Conservation (phyloP, 495 filamentous ascomycete species). For the Penicillium nucicola region DNA sequence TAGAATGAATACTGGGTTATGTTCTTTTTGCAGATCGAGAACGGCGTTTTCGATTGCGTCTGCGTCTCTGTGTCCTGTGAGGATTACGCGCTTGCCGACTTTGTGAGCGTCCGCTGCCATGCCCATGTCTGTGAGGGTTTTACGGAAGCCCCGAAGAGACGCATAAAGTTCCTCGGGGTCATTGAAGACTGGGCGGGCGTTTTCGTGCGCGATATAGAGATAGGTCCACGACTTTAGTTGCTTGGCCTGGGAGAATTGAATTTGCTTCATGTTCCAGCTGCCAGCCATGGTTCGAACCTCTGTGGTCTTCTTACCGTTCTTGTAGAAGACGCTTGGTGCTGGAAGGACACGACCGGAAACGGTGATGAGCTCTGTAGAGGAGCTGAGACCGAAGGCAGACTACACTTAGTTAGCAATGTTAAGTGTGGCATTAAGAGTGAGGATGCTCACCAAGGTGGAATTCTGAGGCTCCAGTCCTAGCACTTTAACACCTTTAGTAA, state of each 20-base stretch:
- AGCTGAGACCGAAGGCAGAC: slow-evolving; percentile 53
- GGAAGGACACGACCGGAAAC: slow-evolving; percentile 61
- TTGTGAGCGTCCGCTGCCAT: slow-evolving; percentile 14
- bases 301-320: slow-evolving; percentile 23
- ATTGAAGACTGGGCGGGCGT: not conserved
- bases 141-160: slow-evolving; percentile 13
- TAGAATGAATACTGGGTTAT: slow-evolving; percentile 53
- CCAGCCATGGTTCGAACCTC: slow-evolving; percentile 27
- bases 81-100: slow-evolving; percentile 10
- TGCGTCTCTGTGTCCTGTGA: slow-evolving; percentile 14
- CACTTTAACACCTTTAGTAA: slow-evolving; percentile 47
- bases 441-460: slow-evolving; percentile 25
- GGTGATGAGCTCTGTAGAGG: slow-evolving; percentile 55
- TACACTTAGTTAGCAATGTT: slow-evolving; percentile 12
- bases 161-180: slow-evolving; percentile 5
- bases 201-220: slow-evolving; percentile 15
- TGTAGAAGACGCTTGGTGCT: slow-evolving; percentile 54
- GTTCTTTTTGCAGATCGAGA: slow-evolving; percentile 23
- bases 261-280: slow-evolving; percentile 55
- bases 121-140: slow-evolving; percentile 28
- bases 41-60: slow-evolving; percentile 25
- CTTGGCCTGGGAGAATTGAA: slow-evolving; percentile 38
- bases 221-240: slow-evolving; percentile 39
- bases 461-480: slow-evolving; percentile 41
- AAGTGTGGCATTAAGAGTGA: not conserved